These are phyloP conservation scores for Pseudotsuga menziesii DNA, from an alignment of 75 land plant species.

Conservation along the genomic window DNA sequence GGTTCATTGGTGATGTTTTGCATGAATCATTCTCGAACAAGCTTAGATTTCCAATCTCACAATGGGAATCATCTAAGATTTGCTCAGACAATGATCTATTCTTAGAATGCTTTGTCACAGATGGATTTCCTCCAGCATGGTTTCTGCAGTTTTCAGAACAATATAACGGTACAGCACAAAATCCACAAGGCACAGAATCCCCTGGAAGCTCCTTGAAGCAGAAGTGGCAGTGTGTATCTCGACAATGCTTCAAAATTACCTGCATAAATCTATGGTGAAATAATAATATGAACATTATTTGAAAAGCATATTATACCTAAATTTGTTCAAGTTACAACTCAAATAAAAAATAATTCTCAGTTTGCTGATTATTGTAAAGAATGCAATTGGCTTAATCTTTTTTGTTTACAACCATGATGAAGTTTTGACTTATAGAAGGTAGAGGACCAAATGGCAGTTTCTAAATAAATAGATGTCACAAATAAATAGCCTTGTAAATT, in stretches of 20 bases:
- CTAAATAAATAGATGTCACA: neutral
- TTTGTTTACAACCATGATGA: neutral
- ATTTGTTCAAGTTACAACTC: neutral
- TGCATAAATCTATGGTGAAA: conserved; percentile 15
- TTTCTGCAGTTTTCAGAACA: conserved; percentile 56
- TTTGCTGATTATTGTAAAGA: neutral
- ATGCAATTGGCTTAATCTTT: neutral
- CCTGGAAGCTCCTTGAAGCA: conserved; percentile 71
- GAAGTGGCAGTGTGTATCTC: conserved; percentile 75
- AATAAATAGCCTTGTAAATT: neutral
- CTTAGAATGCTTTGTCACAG: conserved; percentile 5
- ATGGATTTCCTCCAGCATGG: conserved; percentile 35
- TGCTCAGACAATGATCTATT: neutral
- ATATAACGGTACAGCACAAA: conserved; percentile 62
- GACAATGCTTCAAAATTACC: conserved; percentile 58
- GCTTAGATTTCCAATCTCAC: conserved; percentile 10
- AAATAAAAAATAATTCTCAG: neutral
- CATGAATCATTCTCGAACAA: conserved; percentile 8
- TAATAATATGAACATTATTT: neutral
- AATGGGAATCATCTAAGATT: neutral
- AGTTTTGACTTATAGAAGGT: neutral
- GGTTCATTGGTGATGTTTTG: neutral
- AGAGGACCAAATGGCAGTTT: neutral
- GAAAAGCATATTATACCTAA: neutral
- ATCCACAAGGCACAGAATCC: conserved; percentile 58